Conservation (phyloP, 2,329 filamentous ascomycete genomes). For the Pochonia chlamydosporia region DNA sequence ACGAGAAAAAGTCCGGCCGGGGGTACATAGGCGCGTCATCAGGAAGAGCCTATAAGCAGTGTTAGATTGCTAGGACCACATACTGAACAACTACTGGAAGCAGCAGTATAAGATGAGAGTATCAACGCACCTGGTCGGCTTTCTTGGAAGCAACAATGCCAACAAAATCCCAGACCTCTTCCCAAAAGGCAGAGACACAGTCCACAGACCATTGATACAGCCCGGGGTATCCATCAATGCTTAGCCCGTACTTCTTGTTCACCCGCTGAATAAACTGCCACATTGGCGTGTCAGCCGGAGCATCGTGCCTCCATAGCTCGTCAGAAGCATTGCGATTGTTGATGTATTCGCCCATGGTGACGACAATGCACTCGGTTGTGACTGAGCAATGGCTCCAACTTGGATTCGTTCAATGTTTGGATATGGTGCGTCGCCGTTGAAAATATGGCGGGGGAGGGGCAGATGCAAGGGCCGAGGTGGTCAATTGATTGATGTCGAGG, state of each 20-base stretch:
- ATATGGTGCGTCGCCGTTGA: not conserved
- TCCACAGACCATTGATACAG: conserved; percentile 82
- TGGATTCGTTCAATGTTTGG: no score
- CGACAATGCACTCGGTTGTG: not conserved
- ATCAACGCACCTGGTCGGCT: conserved; percentile 49
- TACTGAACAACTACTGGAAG: not conserved
- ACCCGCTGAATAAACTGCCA: conserved; percentile 65
- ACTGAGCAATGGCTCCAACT: no score
- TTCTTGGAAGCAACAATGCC: conserved; percentile 63
- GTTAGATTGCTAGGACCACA: no score
- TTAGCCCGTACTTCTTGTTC: conserved; percentile 59
- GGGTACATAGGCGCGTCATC: conserved; percentile 70
- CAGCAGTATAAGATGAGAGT: not conserved
- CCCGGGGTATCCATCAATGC: conserved; percentile 62
- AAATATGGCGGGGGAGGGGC: conserved; percentile 10
- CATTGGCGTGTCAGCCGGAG: conserved; percentile 64
- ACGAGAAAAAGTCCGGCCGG: conserved; percentile 77
- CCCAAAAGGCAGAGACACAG: conserved; percentile 74
- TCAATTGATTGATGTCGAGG: no score
- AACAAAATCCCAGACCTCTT: conserved; percentile 76
- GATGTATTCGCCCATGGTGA: conserved; percentile 13
- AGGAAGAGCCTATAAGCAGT: conserved; percentile 57
- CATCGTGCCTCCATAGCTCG: conserved; percentile 66
- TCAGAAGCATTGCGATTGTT: conserved; percentile 14
- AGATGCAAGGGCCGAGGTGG: not conserved